Percentiles rank a stretch among this genome's conserved stretches.
Conservation (phyloP, 2,329 filamentous ascomycete species). For the Cladosporium sp. region DNA sequence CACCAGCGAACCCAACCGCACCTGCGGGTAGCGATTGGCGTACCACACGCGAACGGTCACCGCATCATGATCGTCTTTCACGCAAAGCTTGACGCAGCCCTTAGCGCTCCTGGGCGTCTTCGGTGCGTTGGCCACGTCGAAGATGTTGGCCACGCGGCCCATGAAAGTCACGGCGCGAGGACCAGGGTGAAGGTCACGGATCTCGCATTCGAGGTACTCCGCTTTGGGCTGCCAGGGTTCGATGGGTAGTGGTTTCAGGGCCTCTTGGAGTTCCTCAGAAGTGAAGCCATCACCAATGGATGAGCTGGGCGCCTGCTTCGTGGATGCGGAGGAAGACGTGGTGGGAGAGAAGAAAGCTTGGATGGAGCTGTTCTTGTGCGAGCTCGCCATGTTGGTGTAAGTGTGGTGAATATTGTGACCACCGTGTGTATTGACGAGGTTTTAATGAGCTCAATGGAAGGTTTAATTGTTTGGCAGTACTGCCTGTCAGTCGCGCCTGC, state of each 20-base stretch:
- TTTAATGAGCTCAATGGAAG: neutral
- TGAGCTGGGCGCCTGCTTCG: conserved; percentile 24
- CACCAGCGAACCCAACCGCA: conserved; percentile 56
- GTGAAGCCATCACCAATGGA: conserved; percentile 55
- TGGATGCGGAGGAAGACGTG: conserved; percentile 26
- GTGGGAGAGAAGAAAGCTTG: conserved; percentile 44
- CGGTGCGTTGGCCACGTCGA: conserved; percentile 44
- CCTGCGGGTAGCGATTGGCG: conserved; percentile 46
- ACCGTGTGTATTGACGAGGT: too few relatives aligned
- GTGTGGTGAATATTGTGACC: neutral
- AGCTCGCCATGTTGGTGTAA: conserved; percentile 1
- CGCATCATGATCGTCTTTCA: conserved; percentile 58
- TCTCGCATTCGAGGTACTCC: conserved; percentile 48
- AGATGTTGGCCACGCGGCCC: conserved; percentile 59
- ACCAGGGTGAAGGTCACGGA: conserved; percentile 52
- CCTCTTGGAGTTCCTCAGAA: conserved; percentile 42
- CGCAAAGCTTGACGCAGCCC: conserved; percentile 54
- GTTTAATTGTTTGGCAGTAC: neutral
- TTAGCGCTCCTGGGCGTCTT: conserved; percentile 48
- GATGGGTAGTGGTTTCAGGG: conserved; percentile 23
- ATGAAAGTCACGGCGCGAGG: conserved; percentile 53
- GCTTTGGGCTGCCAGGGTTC: conserved; percentile 50
- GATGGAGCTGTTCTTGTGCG: conserved; percentile 36
- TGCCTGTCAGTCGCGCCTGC: neutral
- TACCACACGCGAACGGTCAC: conserved; percentile 47